Conservation (phyloP, 345 rosid species). For the Alliaria petiolata region DNA sequence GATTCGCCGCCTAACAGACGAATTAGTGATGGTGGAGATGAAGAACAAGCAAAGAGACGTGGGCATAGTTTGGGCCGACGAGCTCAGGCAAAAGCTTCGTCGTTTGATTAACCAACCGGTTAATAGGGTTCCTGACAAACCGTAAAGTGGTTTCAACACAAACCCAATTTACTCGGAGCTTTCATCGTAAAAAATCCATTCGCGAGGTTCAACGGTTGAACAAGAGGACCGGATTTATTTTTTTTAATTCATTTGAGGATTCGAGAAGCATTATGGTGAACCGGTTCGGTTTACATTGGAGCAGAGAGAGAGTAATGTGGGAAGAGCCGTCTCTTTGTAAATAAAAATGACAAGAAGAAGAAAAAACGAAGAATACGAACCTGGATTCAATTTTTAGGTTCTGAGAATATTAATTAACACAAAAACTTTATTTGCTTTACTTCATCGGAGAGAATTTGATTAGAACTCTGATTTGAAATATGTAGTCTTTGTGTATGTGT, state of each 20-base stretch:
- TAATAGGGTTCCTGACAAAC: conserved; percentile 12
- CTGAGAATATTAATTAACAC: neutral
- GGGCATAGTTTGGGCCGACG: conserved; percentile 47
- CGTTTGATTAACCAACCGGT: conserved; percentile 43
- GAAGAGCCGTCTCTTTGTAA: conserved; percentile 11
- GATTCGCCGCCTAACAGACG: conserved; percentile 43
- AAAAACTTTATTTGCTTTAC: neutral
- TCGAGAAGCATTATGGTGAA: neutral
- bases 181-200: neutral
- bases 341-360: neutral
- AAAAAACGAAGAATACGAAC: neutral
- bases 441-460: conserved; percentile 3
- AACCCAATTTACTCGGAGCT: neutral
- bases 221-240: neutral
- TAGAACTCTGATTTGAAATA: neutral
- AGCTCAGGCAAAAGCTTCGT: conserved; percentile 40
- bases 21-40: conserved; percentile 56
- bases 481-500: neutral
- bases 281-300: conserved; percentile 22
- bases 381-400: neutral
- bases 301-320: conserved; percentile 7
- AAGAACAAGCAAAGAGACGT: conserved; percentile 38
- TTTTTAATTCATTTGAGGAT: neutral
- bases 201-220: neutral
- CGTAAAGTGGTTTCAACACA: neutral